These are phyloP conservation scores for Boletus rubescentipes DNA, from an alignment of 768 basidiomycete species.

Conservation along the genomic window DNA sequence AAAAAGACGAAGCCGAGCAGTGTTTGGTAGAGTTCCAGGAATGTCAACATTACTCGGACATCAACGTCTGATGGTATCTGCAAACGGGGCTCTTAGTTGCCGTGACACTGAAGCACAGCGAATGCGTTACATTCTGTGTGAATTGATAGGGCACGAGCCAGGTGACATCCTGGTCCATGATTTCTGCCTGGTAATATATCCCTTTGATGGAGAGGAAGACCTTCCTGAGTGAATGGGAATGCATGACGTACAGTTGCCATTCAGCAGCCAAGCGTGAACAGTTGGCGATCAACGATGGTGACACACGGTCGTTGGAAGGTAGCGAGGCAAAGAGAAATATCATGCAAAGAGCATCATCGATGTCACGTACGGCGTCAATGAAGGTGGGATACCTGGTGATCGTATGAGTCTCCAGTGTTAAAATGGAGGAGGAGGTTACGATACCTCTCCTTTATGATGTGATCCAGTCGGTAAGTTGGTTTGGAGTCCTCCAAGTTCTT, in stretches of 20 bases:
- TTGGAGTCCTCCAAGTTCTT: conserved; percentile 93
- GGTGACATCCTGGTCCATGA: conserved; percentile 88
- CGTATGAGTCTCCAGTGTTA: conserved; percentile 6
- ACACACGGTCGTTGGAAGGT: conserved; percentile 80
- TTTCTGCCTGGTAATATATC: conserved; percentile 95
- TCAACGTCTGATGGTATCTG: conserved; percentile 96
- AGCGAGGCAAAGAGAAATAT: conserved; percentile 89
- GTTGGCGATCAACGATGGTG: conserved; percentile 83
- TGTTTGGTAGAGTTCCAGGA: conserved; percentile 97
- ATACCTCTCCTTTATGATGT: conserved; percentile 96
- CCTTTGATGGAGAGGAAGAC: conserved; percentile 97
- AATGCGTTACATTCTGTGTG: conserved; percentile 75
- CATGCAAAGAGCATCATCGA: conserved; percentile 97
- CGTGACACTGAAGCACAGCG: not conserved
- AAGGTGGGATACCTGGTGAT: conserved; percentile 88
- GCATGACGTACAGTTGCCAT: conserved; percentile 97
- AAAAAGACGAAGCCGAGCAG: conserved; percentile 94
- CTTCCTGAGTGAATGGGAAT: conserved; percentile 79
- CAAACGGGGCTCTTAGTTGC: conserved; percentile 9
- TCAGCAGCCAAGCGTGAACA: conserved; percentile 88
- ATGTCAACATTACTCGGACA: conserved; percentile 96
- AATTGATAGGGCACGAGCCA: conserved; percentile 99
- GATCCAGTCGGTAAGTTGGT: conserved; percentile 89
- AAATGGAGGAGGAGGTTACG: conserved; percentile 13
- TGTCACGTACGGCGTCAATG: conserved; percentile 90